These are phyloP conservation scores for Thoreauomyces humboldtii DNA, from an alignment of 192 early-diverging fungal species.

Conservation along the genomic window DNA sequence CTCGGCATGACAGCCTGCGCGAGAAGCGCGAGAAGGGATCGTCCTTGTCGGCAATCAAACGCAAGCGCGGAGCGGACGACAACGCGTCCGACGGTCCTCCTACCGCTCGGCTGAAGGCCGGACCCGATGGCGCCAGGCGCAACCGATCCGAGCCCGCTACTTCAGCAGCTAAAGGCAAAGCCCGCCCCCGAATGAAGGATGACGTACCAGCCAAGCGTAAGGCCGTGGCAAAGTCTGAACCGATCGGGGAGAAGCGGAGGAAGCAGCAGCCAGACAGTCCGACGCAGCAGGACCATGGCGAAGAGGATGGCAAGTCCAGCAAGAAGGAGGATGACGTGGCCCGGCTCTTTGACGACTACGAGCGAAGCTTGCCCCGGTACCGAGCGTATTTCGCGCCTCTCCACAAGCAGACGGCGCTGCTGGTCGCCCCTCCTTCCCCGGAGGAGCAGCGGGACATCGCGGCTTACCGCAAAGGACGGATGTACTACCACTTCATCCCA, in stretches of 20 bases:
- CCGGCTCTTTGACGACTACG: not conserved
- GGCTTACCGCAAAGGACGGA: not conserved
- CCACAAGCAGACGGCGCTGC: not conserved
- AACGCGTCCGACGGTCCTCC: too few relatives aligned
- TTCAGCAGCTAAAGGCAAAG: too few relatives aligned
- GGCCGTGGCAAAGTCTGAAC: not conserved
- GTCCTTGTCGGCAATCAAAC: too few relatives aligned
- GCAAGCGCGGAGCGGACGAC: too few relatives aligned
- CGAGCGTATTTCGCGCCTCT: too few relatives aligned
- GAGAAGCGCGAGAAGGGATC: not conserved
- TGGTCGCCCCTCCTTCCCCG: too few relatives aligned
- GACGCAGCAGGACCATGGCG: too few relatives aligned
- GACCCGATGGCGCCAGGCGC: too few relatives aligned
- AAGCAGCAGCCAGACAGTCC: too few relatives aligned
- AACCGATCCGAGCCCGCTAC: too few relatives aligned
- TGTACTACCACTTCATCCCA: not conserved
- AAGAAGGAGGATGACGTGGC: not conserved
- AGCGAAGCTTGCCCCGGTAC: too few relatives aligned
- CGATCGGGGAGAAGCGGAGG: not conserved
- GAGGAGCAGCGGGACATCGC: not conserved
- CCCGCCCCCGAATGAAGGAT: not conserved
- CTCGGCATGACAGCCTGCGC: constrained; percentile 26
- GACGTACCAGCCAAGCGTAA: not conserved
- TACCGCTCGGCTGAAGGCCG: too few relatives aligned
- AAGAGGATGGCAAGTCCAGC: not conserved